A percentile compares a stretch with the other conserved stretches of the same genome.
These are phyloP conservation scores for Lecanoromycetidae sp. DNA, from an alignment of 2,329 filamentous ascomycete genomes.

Conservation along the genomic window DNA sequence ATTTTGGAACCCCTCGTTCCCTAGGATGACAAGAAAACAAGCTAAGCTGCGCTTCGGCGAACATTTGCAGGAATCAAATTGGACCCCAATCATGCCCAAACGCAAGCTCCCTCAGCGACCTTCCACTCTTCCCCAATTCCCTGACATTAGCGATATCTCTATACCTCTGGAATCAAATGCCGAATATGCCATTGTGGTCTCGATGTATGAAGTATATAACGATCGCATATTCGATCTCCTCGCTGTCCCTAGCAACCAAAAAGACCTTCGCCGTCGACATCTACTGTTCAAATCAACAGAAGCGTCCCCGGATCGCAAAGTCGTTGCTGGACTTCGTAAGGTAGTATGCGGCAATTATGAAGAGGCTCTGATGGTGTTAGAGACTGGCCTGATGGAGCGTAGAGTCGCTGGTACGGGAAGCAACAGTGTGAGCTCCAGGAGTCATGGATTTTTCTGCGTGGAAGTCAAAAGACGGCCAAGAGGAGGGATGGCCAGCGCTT, in stretches of 20 bases:
- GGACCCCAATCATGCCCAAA: constrained; percentile 45
- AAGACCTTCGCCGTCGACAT: constrained; percentile 62
- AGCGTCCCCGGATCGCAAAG: constrained; percentile 75
- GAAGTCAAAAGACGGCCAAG: constrained; percentile 73
- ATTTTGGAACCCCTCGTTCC: constrained; percentile 21
- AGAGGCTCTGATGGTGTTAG: constrained; percentile 79
- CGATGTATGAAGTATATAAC: constrained; percentile 99
- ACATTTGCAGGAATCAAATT: constrained; percentile 43
- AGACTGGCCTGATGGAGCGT: constrained; percentile 76
- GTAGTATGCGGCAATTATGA: constrained; percentile 70
- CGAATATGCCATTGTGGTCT: constrained; percentile 80
- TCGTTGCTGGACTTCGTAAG: constrained; percentile 84
- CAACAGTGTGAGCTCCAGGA: constrained; percentile 84
- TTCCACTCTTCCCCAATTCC: constrained; percentile 58
- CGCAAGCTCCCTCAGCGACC: constrained; percentile 54
- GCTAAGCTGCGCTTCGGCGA: constrained; percentile 28
- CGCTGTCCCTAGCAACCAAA: constrained; percentile 43
- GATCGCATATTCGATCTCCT: constrained; percentile 93
- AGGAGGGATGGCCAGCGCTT: constrained; percentile 44
- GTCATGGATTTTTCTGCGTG: constrained; percentile 91
- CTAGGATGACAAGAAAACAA: constrained; percentile 21
- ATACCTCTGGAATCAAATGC: constrained; percentile 55
- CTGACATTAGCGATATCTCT: constrained; percentile 59
- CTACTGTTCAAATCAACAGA: constrained; percentile 90
- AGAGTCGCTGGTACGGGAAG: constrained; percentile 82